Base-by-base conservation (phyloP, 2,329 filamentous ascomycete species). In the Monosporascus ibericus region DNA sequence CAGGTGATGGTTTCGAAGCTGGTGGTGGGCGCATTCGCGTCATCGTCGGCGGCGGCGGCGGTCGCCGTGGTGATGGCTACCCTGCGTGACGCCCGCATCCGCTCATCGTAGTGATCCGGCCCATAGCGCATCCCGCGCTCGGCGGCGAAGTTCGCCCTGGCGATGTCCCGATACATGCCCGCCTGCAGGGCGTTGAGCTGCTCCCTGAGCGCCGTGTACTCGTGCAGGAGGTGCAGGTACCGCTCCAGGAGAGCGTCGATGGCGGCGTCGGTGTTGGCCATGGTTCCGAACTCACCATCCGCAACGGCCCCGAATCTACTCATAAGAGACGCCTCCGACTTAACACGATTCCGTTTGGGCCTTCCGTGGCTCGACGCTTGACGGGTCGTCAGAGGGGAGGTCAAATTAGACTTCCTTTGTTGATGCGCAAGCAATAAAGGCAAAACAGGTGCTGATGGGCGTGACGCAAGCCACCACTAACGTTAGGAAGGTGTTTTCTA, bases 61-160 rank as follows among this genome's bases (percentile, higher is more conserved):
- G 30, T 34, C 38, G 24, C 42, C 14, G 52, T n/a, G 9, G 56
- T 49, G 34, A 72, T 61, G 52, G 64, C 63, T 30, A 85, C 59
- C 50, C 69, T 67, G 49, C 79, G 71, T 22, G 68, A 69, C 3
- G 86, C 85, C 64, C 83, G 82, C 83, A 90, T 89, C 47, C 88
- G 79, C 58, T 83, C 79, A 67, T 92, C 87, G 65, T 88, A 92
- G 63, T 81, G 79, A 60, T 89, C 85, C 57, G 75, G 78, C 3
- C 87, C 87, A 65, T 87, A 91, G 42, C 82, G 75, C 55, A 82
- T 67, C 34, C 84, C 80, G 14, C 80, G 74, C 63, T 82, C 76
- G n/a, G 81, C 82, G 27, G 80, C 74, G 69, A 89, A 91, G 70
- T 91, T 90, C 55, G 88, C 88, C 52, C 87, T 80, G n/a, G 88